Percentiles rank a stretch among this genome's conserved stretches.
These are phyloP conservation scores for Pseudogymnoascus sp. DNA, from an alignment of 2,329 filamentous ascomycete genomes.

Conservation along the genomic window DNA sequence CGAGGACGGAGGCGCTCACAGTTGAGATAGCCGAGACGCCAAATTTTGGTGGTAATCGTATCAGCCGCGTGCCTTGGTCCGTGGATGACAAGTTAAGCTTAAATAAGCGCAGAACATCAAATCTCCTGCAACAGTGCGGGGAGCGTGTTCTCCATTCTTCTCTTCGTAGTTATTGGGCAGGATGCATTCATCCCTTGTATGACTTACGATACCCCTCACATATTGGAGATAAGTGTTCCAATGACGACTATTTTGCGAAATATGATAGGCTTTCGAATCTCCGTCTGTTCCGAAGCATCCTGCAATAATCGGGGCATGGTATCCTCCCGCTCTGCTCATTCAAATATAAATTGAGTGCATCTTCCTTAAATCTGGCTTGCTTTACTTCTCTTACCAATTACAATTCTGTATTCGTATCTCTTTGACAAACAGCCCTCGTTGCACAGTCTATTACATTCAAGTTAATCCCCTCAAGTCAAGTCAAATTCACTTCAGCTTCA, in stretches of 20 bases:
- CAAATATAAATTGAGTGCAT: constrained; percentile 7
- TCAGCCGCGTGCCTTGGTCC: not conserved
- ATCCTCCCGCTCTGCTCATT: not conserved
- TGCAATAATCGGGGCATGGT: not conserved
- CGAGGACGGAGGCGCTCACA: not conserved
- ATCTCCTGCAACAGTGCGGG: not conserved
- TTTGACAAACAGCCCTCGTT: not conserved
- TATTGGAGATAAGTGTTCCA: constrained; percentile 2
- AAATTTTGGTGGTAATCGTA: not conserved
- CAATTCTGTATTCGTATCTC: not conserved
- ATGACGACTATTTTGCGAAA: not conserved
- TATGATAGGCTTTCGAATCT: constrained; percentile 5
- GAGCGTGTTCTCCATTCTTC: not conserved
- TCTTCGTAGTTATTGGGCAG: not conserved
- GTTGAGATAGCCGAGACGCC: not conserved
- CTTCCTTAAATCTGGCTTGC: not conserved
- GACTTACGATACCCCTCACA: constrained; percentile 1
- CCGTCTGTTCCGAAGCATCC: not conserved
- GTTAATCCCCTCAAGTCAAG: not conserved
- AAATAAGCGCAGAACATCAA: constrained; percentile 9
- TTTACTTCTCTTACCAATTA: not conserved
- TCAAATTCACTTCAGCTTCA: not conserved
- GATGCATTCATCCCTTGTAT: not conserved
- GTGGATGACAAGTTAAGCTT: constrained; percentile 5
- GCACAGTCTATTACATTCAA: not conserved